These are phyloP conservation scores for Suhomyces sp. DNA, from an alignment of 805 yeast species.

Conservation along the genomic window DNA sequence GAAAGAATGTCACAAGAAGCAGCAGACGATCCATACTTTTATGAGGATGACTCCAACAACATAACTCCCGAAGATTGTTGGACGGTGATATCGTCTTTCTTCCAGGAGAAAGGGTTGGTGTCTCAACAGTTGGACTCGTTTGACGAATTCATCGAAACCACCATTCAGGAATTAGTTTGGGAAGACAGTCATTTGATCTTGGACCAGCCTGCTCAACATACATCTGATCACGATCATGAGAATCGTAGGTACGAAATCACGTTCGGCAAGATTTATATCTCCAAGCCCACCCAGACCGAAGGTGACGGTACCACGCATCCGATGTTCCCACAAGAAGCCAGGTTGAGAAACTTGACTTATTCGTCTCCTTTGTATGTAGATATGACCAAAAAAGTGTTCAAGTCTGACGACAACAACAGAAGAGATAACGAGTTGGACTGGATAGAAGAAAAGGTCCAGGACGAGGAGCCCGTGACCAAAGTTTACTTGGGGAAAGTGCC, in stretches of 20 bases:
- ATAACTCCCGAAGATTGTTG: slow-evolving; percentile 99
- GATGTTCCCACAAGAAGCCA: slow-evolving; percentile 96
- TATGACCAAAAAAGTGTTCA: slow-evolving; percentile 86
- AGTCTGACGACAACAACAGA: slow-evolving; percentile 69
- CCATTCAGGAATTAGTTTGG: slow-evolving; percentile 94
- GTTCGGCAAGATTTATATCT: slow-evolving; percentile 95
- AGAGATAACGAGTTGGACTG: slow-evolving; percentile 43
- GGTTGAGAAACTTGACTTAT: slow-evolving; percentile 92
- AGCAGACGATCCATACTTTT: slow-evolving; percentile 65
- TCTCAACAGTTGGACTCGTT: slow-evolving; percentile 98
- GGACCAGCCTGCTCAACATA: slow-evolving; percentile 98
- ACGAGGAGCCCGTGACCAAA: slow-evolving; percentile 62
- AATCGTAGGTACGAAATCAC: slow-evolving; percentile 92
- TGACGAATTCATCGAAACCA: slow-evolving; percentile 94
- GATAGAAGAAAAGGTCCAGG: slow-evolving; percentile 50
- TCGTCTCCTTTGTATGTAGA: slow-evolving; percentile 96
- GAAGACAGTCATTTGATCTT: slow-evolving; percentile 92
- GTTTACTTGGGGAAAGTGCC: slow-evolving; percentile 97
- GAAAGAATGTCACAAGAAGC: background rate
- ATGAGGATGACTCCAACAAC: slow-evolving; percentile 55
- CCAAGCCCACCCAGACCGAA: slow-evolving; percentile 97
- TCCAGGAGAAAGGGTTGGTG: slow-evolving; percentile 93
- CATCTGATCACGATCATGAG: slow-evolving; percentile 83
- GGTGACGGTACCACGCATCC: slow-evolving; percentile 99
- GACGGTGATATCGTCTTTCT: slow-evolving; percentile 95